Conservation (phyloP, 805 yeast genomes). For the Lipomyces lipofer region DNA sequence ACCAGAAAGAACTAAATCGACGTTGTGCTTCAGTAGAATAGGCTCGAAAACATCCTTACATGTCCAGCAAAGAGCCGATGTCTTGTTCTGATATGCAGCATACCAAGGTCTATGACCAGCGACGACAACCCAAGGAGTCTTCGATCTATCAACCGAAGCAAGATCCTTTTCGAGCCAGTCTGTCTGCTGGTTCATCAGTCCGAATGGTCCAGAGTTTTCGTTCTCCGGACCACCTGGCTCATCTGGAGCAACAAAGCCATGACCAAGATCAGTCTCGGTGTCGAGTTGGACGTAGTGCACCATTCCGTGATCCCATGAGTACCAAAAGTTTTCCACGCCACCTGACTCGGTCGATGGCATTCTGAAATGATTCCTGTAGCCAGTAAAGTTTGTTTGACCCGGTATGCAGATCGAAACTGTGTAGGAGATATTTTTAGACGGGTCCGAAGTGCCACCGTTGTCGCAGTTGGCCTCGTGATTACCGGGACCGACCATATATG, state of each 20-base stretch:
- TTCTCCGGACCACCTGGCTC: conserved; percentile 28
- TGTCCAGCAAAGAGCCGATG: conserved; percentile 27
- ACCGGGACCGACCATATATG: conserved; percentile 33
- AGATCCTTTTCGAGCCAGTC: conserved; percentile 38
- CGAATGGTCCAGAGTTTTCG: conserved; percentile 32
- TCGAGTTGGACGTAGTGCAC: conserved; percentile 38
- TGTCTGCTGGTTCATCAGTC: conserved; percentile 33
- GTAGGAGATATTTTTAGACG: conserved; percentile 16
- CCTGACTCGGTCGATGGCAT: conserved; percentile 38
- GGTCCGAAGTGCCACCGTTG: conserved; percentile 21
- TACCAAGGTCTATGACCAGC: conserved; percentile 41
- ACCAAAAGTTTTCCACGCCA: conserved; percentile 39
- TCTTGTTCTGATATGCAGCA: conserved; percentile 33
- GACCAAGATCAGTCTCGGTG: conserved; percentile 37
- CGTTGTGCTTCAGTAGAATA: conserved; percentile 23
- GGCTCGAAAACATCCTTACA: conserved; percentile 29
- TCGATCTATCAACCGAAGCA: conserved; percentile 35
- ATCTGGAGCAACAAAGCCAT: conserved; percentile 23
- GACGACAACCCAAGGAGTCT: conserved; percentile 35
- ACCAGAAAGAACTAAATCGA: conserved; percentile 28
- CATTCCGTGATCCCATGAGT: conserved; percentile 39
- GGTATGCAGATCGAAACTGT: conserved; percentile 16
- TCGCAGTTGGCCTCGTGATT: conserved; percentile 32
- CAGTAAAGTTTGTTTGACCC: conserved; percentile 38
- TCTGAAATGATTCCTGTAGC: conserved; percentile 35